These are phyloP conservation scores for Phoenix roebelenii DNA, from an alignment of 176 grass and related monocot species.

Conservation along the genomic window DNA sequence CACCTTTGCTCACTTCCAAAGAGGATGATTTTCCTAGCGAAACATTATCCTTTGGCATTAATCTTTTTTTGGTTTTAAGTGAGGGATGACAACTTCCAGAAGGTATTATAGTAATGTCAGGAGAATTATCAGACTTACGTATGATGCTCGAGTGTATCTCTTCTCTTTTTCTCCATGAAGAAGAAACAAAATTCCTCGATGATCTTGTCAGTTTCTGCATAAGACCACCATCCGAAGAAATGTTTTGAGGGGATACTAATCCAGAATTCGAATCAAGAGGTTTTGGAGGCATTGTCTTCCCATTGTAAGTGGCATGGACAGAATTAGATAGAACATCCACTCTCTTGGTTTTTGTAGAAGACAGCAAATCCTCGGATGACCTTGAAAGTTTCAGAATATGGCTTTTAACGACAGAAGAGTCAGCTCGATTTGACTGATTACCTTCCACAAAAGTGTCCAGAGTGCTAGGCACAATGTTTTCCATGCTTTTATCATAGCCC, in stretches of 20 bases:
- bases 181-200: conserved; percentile 22
- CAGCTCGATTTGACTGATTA: conserved; percentile 12
- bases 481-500: conserved; percentile 17
- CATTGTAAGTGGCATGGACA: conserved; percentile 8
- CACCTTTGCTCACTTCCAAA: conserved; percentile 22
- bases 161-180: conserved; percentile 35
- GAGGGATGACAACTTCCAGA: not conserved
- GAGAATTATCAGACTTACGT: conserved; percentile 31
- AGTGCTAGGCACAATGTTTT: conserved; percentile 10
- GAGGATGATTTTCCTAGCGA: conserved; percentile 18
- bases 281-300: conserved; percentile 25
- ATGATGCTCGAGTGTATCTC: conserved; percentile 37
- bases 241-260: conserved; percentile 27
- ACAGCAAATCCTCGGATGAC: conserved; percentile 32
- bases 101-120: not conserved
- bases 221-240: conserved; percentile 11
- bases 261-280: conserved; percentile 18
- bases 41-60: conserved; percentile 14
- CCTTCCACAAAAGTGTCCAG: conserved; percentile 20
- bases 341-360: conserved; percentile 27
- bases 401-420: conserved; percentile 31
- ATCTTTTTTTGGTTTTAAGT: not conserved
- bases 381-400: conserved; percentile 26
- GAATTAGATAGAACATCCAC: not conserved
- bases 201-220: conserved; percentile 46